Base-by-base conservation (phyloP, 2,329 filamentous ascomycete species). In the Coleophoma cylindrospora region DNA sequence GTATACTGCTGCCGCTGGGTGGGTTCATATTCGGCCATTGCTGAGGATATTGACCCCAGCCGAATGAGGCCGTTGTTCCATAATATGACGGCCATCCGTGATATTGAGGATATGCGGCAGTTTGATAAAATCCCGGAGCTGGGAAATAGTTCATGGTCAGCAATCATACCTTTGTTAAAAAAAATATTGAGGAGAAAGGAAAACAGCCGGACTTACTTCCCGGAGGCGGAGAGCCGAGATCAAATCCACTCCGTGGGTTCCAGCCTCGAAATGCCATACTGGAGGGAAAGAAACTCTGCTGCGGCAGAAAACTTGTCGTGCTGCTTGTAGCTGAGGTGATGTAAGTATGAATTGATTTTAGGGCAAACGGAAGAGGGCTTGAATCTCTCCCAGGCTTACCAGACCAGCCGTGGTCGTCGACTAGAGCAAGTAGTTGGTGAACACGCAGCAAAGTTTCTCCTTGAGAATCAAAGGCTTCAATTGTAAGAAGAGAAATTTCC, bases 1-100 rank as follows among this genome's bases (percentile, higher is more conserved):
- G 76, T 52, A 77, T 73, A 2, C 69, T 49, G 22, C 45, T 38
- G 34, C 57, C 47, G 4, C 48, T 45, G 7, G 44, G 11, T 4
- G 56, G 48, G 11, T 47, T n/a, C 9, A 27, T 13, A 13, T 38
- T 33, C 14, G 45, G 40, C 33, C 49, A 17, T 7, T 14, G 36
- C 14, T 36, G 45, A n/a, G 15, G 33, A 27, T 27, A 27, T 27
- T 27, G 27, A 27, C 27, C 27, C 27, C 27, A 27, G 27, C 27
- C 27, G 27, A 3, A 27, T 27, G 27, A 27, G 6, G 27, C 27
- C 27, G 27, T 27, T 27, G 27, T 5, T 27, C 27, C 27, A 27
- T 27, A 27, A 27, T 27, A 27, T 27, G 27, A 27, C 27, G 27
- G 27, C 27, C 27, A 27, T 27, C 27, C 27, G 9, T 27, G 27